Evolutionary conservation across 495 filamentous ascomycete genomes (phyloP), one percentile per base, ranked within the genome.

Genomic region (Penicillium crystallinum): DNA sequence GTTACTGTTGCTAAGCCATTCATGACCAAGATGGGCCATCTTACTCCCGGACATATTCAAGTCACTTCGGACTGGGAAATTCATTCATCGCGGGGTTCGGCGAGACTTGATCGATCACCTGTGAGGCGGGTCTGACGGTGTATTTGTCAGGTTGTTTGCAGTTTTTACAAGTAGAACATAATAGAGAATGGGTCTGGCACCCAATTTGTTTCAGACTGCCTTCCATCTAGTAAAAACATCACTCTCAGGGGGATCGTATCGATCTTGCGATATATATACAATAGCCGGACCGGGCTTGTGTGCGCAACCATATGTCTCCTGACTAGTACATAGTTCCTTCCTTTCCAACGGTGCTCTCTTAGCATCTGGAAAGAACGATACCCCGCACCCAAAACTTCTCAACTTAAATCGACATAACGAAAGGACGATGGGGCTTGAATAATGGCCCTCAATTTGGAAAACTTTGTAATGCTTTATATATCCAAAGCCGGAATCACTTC

Each of bases 31-130:
- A 57, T 55, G 10, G 44, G 49, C 31, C 49, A 58, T 45, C 57
- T 56, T 54, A 52, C 50, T 46, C 49, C 50, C 1, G 62, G 59
- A 9, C 56, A 63, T 47, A 65, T 65, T 19, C 59, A 55, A 31
- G 57, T 65, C 30, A 65, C 59, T 15, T 65, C 59, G 1, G 54
- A 65, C 22, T 65, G 62, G 62, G 62, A 65, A 21, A 63, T 65
- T 39, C 62, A 65, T 59, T 65, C 62, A 25, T 45, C 62, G 17
- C 39, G 62, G n/a, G 61, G 61, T 27, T 64, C 62, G 8, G 44
- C 59, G 19, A 55, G 57, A 29, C 6, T 63, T 15, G 56, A 59
- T 29, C 39, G 36, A 33, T 49, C 46, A 22, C 35, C 35, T 21
- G 25, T 40, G 17, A 35, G 35, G 46, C 36, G 23, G 46, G 23